Evolutionary conservation across 164 flowering plant species (phyloP).

Genomic region (Piper betle): DNA sequence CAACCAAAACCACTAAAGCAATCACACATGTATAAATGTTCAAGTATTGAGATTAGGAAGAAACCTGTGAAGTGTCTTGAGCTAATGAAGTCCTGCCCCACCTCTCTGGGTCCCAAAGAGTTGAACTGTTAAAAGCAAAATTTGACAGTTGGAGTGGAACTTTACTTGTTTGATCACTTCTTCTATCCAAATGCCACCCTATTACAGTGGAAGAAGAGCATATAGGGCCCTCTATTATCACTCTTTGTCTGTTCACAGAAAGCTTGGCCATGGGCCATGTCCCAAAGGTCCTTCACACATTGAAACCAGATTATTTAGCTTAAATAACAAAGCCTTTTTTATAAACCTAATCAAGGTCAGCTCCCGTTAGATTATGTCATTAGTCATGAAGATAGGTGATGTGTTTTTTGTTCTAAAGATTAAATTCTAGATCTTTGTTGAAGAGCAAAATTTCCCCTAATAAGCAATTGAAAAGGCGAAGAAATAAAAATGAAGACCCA

Average conservation of each 20-base stretch:
- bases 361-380: no score
- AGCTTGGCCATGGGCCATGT: conserved; percentile 76
- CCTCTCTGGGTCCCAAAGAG: conserved; percentile 95
- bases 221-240: conserved; percentile 74
- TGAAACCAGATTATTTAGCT: no score
- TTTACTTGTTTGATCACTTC: conserved; percentile 16
- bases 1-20: background rate
- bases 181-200: conserved; percentile 69
- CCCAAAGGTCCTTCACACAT: conserved; percentile 57
- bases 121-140: conserved; percentile 82
- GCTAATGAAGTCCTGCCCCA: conserved; percentile 83
- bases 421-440: no score
- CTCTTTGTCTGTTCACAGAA: conserved; percentile 41
- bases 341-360: no score
- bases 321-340: no score
- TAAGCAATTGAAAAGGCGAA: background rate
- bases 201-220: conserved; percentile 64
- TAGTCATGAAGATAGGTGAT: no score
- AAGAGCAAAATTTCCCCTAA: background rate
- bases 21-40: background rate
- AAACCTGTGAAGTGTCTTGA: conserved; percentile 61
- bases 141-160: conserved; percentile 46
- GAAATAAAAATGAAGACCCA: conserved; percentile 9
- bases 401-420: no score
- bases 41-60: background rate